Evolutionary conservation across 805 yeast species (phyloP).

Genomic region (Ogataea wickerhamii): DNA sequence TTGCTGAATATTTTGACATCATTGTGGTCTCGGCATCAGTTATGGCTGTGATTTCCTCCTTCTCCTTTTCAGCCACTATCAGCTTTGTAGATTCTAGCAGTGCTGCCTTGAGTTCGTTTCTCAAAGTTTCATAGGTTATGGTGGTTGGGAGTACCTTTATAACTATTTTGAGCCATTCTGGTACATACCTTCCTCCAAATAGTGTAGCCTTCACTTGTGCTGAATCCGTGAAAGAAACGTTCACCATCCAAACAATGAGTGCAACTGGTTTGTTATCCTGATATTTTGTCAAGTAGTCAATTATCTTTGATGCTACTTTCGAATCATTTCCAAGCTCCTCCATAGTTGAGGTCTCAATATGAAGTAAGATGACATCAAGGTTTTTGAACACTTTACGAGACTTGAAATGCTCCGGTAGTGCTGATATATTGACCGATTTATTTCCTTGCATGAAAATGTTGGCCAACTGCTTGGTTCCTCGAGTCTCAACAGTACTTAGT

Average conservation of each 20-base stretch:
- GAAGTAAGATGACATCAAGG: constrained; percentile 45
- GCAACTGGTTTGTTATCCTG: constrained; percentile 10
- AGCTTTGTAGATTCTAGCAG: constrained; percentile 1
- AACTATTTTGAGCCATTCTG: constrained; percentile 9
- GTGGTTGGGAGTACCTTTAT: background rate
- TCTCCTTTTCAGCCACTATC: constrained; percentile 1
- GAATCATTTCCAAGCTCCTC: constrained; percentile 14
- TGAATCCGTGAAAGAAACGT: constrained; percentile 1
- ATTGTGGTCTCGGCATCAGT: constrained; percentile 16
- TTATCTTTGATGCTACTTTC: constrained; percentile 18
- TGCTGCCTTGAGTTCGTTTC: constrained; percentile 2
- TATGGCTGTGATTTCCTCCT: background rate
- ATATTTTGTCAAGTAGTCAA: constrained; percentile 19
- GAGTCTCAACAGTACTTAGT: constrained; percentile 30
- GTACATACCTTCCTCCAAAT: background rate
- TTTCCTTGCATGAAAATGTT: constrained; percentile 2
- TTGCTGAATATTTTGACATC: constrained; percentile 15
- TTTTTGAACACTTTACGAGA: constrained; percentile 37
- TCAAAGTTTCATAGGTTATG: background rate
- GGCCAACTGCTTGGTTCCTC: constrained; percentile 16
- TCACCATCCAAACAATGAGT: constrained; percentile 12
- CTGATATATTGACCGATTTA: constrained; percentile 32
- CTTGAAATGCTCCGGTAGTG: constrained; percentile 40
- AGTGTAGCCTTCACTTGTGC: background rate
- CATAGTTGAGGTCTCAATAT: constrained; percentile 42